Evolutionary conservation across 352 stramenopile genomes (phyloP), one percentile per base, ranked within the genome.

Genomic region (Pythium myriotylum): DNA sequence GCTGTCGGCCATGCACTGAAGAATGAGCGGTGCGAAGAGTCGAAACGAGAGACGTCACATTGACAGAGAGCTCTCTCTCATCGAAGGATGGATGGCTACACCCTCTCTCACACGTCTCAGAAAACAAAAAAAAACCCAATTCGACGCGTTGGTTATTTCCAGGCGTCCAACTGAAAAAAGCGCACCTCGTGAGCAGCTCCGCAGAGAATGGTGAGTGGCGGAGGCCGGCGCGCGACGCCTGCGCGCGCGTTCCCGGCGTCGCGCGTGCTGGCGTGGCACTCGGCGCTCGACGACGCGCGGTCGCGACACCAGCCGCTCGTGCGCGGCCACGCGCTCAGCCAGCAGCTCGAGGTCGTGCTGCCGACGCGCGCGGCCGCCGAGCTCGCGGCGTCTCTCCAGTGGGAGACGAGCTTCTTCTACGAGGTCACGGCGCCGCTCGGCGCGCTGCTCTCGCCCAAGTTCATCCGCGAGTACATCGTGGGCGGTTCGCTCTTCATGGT

Each of bases 341-440:
- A 93, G 64, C 86, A 95, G 58, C 45, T 95, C 3, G 86, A 95
- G 59, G 54, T 91, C 2, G 79, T 73, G 39, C 68, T 92, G 26
- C 80, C 86, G 0, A 67, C 59, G 37, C 48, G 49, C 6, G 43
- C 55, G 6, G 84, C 77, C 0, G 54, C 65, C 24, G 48, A 60
- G 24, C 35, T 75, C 6, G 76, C 78, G 23, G 74, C 86, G 61
- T 63, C 72, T 46, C 61, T 93, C 17, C 79, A 85, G 56, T 93
- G 84, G 84, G 80, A 90, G 59, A 90, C 75, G 23, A 73, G 71
- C n/a, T 95, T 95, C 63, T 95, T 82, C 62, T 95, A 95, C 59
- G 75, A 92, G 50, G 42, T 93, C 9, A 76, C 70, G 17, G 59
- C 79, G 29, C 74, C 79, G 10, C 63, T 89, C 3, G 59, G 56